Evolutionary conservation across 768 basidiomycete species (phyloP).

Genomic region (Gloeophyllum trabeum): DNA sequence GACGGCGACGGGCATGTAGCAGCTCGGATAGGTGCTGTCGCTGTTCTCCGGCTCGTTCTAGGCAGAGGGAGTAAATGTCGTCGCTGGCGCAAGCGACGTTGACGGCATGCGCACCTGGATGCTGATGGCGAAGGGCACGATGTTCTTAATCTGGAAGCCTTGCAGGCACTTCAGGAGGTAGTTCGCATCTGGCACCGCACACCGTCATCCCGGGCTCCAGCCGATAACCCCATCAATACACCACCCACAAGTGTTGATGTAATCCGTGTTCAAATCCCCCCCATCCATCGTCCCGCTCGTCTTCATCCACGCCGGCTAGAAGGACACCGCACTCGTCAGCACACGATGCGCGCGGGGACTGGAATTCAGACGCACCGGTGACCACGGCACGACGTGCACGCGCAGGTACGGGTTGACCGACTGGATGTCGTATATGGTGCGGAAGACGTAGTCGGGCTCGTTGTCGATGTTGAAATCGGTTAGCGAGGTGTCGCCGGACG

Average conservation of each 20-base stretch:
- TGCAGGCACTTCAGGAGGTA: slow-evolving; percentile 67
- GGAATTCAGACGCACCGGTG: slow-evolving; percentile 36
- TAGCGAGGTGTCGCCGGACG: slow-evolving; percentile 49
- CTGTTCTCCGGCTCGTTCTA: slow-evolving; percentile 47
- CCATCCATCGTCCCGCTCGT: slow-evolving; percentile 54
- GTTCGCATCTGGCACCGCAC: slow-evolving; percentile 38
- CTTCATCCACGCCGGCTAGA: slow-evolving; percentile 76
- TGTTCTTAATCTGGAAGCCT: slow-evolving; percentile 52
- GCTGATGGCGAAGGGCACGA: slow-evolving; percentile 50
- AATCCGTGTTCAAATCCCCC: slow-evolving; percentile 41
- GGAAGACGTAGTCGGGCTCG: slow-evolving; percentile 53
- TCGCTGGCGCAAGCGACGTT: too few species aligned
- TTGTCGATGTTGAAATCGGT: slow-evolving; percentile 41
- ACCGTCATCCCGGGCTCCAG: not conserved
- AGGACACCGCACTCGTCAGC: not conserved
- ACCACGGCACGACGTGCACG: slow-evolving; percentile 63
- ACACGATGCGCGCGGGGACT: too few species aligned
- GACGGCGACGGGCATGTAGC: slow-evolving; percentile 36
- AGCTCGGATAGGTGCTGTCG: slow-evolving; percentile 61
- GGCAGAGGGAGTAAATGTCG: too few species aligned
- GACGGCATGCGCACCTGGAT: slow-evolving; percentile 27
- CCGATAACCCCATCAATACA: not conserved
- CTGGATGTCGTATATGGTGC: slow-evolving; percentile 51
- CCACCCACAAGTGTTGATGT: slow-evolving; percentile 35
- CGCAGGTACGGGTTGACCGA: slow-evolving; percentile 40